These are phyloP conservation scores for Pontederia crassipes DNA, from an alignment of 176 grass and related monocot species.

Conservation along the genomic window DNA sequence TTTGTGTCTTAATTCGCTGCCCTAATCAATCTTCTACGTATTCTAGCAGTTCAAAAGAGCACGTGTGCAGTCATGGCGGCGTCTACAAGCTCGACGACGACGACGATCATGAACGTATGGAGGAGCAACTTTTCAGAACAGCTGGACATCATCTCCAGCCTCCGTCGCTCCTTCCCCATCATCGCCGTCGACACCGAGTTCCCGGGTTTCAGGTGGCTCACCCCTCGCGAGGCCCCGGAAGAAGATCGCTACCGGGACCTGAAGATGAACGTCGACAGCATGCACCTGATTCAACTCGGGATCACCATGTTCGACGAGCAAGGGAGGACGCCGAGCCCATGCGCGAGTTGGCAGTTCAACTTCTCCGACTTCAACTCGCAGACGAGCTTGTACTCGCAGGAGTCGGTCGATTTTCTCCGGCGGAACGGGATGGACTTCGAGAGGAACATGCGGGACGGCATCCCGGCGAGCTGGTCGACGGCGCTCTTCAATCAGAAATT, in stretches of 20 bases:
- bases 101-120: too few relatives aligned
- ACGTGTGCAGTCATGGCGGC: too few relatives aligned
- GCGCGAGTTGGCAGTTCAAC: slow-evolving; percentile 1
- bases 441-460: not conserved
- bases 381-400: not conserved
- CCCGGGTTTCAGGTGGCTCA: not conserved
- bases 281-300: not conserved
- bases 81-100: too few relatives aligned
- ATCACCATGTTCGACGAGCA: not conserved
- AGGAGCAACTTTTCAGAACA: not conserved
- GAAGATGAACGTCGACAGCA: not conserved
- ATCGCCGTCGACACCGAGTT: not conserved
- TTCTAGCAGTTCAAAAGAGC: too few relatives aligned
- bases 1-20: too few relatives aligned
- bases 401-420: not conserved
- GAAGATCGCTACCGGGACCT: not conserved
- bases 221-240: not conserved
- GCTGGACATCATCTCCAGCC: not conserved
- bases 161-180: not conserved
- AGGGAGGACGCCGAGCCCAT: not conserved
- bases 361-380: not conserved
- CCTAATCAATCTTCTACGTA: too few relatives aligned
- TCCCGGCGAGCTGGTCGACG: too few relatives aligned
- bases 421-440: not conserved
- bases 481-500: not conserved